phyloP scores from a whole-genome alignment of 2,329 filamentous ascomycete genomes.

The Tolypocladium sp. region DNA sequence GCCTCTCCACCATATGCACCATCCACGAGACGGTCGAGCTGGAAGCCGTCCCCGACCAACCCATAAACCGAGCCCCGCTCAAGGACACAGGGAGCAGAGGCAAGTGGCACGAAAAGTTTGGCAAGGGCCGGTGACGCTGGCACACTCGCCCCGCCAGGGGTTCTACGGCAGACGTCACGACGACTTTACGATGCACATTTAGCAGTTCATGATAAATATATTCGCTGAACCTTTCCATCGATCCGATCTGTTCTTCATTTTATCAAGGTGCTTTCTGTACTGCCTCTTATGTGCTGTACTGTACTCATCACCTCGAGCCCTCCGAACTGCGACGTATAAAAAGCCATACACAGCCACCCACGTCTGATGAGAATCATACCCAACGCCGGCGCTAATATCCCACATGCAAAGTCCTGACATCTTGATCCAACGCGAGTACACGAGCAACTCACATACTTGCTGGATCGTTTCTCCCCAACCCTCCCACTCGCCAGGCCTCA shows the following conservation, averaged over 20 bases:
- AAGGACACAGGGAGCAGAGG: conserved; percentile 28
- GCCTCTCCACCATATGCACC: conserved; percentile 42
- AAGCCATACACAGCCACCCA: not conserved
- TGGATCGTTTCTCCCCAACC: not conserved
- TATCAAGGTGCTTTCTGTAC: not conserved
- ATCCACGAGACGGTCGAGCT: conserved; percentile 56
- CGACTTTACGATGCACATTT: not conserved
- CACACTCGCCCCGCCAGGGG: not conserved
- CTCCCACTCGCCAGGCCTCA: not conserved
- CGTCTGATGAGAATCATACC: not conserved
- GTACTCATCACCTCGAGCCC: not conserved
- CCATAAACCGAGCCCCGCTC: conserved; percentile 16
- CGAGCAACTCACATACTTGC: not conserved
- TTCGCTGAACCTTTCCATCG: no score
- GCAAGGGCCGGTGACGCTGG: conserved; percentile 24
- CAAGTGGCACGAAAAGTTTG: conserved; percentile 55
- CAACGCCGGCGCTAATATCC: not conserved
- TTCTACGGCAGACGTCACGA: not conserved
- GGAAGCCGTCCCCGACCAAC: conserved; percentile 29
- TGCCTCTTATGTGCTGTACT: not conserved
- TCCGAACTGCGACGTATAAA: not conserved
- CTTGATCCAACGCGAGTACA: no score
- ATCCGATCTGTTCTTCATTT: no score
- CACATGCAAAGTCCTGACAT: not conserved
- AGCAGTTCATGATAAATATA: no score